phyloP scores from a whole-genome alignment of 2,329 filamentous ascomycete genomes.

The Nemania sp. region DNA sequence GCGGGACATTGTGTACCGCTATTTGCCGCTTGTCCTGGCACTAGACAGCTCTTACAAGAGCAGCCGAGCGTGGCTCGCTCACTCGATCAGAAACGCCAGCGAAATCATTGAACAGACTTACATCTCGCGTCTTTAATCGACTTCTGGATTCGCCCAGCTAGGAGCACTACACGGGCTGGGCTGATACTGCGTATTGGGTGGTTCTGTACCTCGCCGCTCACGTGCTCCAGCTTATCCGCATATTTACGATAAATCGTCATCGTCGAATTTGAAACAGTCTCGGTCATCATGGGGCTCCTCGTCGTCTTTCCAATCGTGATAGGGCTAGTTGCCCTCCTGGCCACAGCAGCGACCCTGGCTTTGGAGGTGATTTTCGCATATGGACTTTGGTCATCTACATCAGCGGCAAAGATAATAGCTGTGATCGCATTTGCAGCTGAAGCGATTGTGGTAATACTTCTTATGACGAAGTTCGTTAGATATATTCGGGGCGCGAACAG shows the following conservation, averaged over 20 bases:
- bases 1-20: conserved; percentile 10
- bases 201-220: neutral
- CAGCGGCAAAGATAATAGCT: conserved; percentile 42
- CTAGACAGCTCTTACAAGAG: neutral
- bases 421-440: conserved; percentile 46
- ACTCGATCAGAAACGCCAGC: neutral
- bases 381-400: conserved; percentile 36
- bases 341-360: conserved; percentile 45
- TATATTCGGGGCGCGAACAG: conserved; percentile 35
- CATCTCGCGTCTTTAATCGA: neutral
- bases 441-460: conserved; percentile 41
- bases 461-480: conserved; percentile 41
- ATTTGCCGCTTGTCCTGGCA: neutral
- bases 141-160: neutral
- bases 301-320: conserved; percentile 42
- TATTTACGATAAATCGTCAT: neutral
- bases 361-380: conserved; percentile 47
- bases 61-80: neutral
- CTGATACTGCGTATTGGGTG: neutral
- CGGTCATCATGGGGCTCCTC: conserved; percentile 41
- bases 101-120: neutral
- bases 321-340: conserved; percentile 43
- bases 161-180: neutral
- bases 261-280: conserved; percentile 2
- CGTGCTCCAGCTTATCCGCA: neutral